These are phyloP conservation scores for Aspergillus pseudoviridinutans DNA, from an alignment of 2,329 filamentous ascomycete species.

Conservation along the genomic window DNA sequence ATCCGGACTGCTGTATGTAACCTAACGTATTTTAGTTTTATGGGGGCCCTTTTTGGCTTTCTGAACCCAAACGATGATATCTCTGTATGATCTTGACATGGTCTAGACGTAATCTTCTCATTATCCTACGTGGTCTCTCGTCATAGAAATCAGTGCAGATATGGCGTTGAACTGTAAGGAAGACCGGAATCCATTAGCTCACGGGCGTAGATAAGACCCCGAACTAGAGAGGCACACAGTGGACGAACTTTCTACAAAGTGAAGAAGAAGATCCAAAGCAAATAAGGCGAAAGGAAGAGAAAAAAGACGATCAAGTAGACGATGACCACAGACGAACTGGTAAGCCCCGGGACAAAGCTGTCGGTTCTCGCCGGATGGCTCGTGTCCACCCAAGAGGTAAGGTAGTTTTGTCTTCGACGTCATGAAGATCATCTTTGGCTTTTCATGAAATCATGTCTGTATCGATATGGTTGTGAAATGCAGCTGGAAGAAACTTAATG, in stretches of 20 bases:
- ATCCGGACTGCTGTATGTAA: neutral
- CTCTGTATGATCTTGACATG: neutral
- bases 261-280: neutral
- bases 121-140: neutral
- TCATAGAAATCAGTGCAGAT: neutral
- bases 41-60: neutral
- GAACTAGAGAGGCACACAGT: neutral
- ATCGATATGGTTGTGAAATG: neutral
- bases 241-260: neutral
- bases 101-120: conserved; percentile 5
- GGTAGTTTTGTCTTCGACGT: neutral
- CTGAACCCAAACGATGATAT: neutral
- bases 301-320: neutral
- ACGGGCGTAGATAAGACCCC: neutral
- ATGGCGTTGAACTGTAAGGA: neutral
- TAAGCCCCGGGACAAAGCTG: neutral
- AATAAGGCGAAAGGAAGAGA: neutral
- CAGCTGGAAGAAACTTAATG: neutral
- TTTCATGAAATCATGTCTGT: neutral
- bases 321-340: neutral
- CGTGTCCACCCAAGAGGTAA: neutral
- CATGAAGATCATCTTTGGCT: neutral
- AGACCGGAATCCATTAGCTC: neutral
- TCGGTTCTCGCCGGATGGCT: neutral
- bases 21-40: neutral